Conservation (phyloP, 1,139 yeast genomes). For the Scheffersomyces illinoinensis region DNA sequence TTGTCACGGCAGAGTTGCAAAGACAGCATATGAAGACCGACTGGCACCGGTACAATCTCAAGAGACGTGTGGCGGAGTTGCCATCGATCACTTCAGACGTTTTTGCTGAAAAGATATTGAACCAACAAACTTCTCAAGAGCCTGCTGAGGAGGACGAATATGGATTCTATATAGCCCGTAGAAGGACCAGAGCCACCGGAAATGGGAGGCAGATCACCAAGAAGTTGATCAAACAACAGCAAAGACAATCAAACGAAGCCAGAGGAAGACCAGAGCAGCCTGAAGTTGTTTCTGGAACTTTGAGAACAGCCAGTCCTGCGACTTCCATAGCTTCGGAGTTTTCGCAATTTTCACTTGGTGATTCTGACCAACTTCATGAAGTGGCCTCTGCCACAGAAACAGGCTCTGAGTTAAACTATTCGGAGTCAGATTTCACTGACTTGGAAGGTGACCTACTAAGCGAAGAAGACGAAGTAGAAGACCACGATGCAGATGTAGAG, state of each 20-base stretch:
- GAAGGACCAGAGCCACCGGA: constrained; percentile 25
- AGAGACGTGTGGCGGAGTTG: constrained; percentile 84
- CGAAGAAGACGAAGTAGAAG: constrained; percentile 27
- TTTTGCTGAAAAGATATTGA: constrained; percentile 73
- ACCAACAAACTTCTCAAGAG: constrained; percentile 26
- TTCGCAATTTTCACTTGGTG: constrained; percentile 69
- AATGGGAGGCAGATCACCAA: constrained; percentile 21
- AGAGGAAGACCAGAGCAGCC: constrained; percentile 9
- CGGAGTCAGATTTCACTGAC: constrained; percentile 44
- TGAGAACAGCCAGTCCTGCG: constrained; percentile 51
- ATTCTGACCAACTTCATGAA: constrained; percentile 39
- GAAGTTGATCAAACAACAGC: constrained; percentile 15
- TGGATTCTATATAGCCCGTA: constrained; percentile 52
- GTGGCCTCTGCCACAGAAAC: constrained; percentile 44
- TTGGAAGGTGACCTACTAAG: constrained; percentile 25
- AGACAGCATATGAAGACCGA: constrained; percentile 93
- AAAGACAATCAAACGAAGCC: constrained; percentile 10
- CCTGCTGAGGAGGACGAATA: constrained; percentile 60
- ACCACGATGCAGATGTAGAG: constrained; percentile 13
- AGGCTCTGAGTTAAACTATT: constrained; percentile 49
- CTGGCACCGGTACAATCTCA: constrained; percentile 92
- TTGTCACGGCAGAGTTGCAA: constrained; percentile 77
- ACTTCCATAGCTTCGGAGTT: constrained; percentile 55
- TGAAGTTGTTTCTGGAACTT: constrained; percentile 14
- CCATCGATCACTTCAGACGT: constrained; percentile 78